Conservation (phyloP, 495 filamentous ascomycete genomes). For the Penicillium macrosclerotiorum region DNA sequence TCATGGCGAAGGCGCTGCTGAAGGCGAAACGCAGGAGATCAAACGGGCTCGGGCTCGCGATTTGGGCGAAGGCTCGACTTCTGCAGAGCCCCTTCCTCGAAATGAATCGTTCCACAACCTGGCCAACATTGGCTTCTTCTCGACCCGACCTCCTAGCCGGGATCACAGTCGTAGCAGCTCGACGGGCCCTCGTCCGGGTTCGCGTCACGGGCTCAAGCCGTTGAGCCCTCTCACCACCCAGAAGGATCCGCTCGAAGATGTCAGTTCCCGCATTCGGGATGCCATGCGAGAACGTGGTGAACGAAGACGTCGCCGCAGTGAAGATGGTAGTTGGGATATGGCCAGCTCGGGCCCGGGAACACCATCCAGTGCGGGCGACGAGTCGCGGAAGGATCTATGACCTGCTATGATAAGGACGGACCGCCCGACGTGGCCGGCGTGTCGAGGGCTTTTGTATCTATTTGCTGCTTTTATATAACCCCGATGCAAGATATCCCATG, state of each 20-base stretch:
- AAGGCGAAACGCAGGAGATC: conserved; percentile 18
- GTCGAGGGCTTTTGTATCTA: conserved; percentile 10
- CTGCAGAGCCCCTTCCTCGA: conserved; percentile 61
- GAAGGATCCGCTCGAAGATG: conserved; percentile 74
- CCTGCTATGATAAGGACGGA: conserved; percentile 6
- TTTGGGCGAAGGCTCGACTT: conserved; percentile 30
- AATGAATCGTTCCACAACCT: conserved; percentile 94
- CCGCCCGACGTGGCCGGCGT: too few relatives aligned
- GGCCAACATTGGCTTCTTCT: conserved; percentile 81
- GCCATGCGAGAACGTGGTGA: conserved; percentile 84
- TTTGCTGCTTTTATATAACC: conserved; percentile 21
- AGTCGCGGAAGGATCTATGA: conserved; percentile 43
- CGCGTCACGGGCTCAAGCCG: conserved; percentile 63
- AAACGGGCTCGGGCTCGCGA: conserved; percentile 22
- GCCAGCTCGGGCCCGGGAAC: conserved; percentile 43
- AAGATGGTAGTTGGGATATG: conserved; percentile 50
- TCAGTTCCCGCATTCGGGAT: conserved; percentile 78
- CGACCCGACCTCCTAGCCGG: conserved; percentile 74
- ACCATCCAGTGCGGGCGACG: conserved; percentile 41
- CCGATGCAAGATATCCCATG: conserved; percentile 24
- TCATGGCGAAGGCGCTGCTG: conserved; percentile 18
- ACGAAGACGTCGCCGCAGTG: conserved; percentile 66
- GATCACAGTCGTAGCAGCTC: conserved; percentile 62
- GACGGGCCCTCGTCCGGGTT: conserved; percentile 55
- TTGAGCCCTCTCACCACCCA: conserved; percentile 72